A percentile compares a stretch with the other conserved stretches of the same genome.
Evolutionary conservation across 371 early-diverging fungal genomes (phyloP).

Genomic region (Scutellospora calospora): DNA sequence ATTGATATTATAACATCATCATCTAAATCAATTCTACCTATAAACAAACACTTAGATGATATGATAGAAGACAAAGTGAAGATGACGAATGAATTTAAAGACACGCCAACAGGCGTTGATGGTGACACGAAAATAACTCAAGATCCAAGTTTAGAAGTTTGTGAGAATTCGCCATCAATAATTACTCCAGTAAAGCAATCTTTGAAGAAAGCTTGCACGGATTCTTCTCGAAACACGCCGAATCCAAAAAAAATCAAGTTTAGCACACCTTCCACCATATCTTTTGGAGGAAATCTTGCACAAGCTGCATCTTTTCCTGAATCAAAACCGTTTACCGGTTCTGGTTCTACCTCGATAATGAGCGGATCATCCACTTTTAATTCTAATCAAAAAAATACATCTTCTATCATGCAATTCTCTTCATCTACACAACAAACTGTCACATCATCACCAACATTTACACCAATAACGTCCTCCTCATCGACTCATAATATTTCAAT

Average conservation of each 20-base stretch:
- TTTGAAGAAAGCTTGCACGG: background rate
- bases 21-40: background rate
- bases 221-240: background rate
- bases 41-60: background rate
- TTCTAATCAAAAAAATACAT: background rate
- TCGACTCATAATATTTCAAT: background rate
- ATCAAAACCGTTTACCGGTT: background rate
- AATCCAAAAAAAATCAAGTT: background rate
- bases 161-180: background rate
- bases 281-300: background rate
- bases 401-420: background rate
- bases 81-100: background rate
- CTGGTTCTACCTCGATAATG: background rate
- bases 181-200: background rate
- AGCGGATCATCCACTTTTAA: background rate
- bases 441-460: background rate
- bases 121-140: background rate
- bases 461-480: background rate
- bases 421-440: background rate
- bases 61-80: background rate
- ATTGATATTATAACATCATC: too few species aligned
- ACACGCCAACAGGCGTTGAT: background rate
- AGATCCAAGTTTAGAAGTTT: background rate
- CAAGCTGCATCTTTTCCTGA: background rate
- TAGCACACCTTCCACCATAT: too few species aligned